phyloP scores from a whole-genome alignment of 2,329 filamentous ascomycete genomes.

The Alternaria gansuensis region DNA sequence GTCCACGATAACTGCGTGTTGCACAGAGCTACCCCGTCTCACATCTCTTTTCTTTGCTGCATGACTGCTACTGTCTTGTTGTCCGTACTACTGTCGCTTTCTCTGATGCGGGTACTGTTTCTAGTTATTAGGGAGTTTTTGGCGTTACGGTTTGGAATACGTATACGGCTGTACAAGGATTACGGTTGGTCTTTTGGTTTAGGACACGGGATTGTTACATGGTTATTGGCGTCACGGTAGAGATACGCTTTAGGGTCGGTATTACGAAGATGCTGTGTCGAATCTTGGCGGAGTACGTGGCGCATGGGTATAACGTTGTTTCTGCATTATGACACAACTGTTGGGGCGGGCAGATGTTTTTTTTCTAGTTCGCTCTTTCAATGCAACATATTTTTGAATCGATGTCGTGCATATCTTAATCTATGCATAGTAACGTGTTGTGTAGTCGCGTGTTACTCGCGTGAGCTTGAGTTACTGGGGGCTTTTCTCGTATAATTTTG shows the following conservation, averaged over 20 bases:
- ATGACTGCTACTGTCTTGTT: too few species aligned
- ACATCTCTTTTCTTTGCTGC: not conserved
- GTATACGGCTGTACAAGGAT: not conserved
- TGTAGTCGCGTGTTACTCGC: accelerated
- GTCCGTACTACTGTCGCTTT: too few species aligned
- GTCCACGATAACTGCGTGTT: not conserved
- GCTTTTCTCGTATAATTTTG: not conserved
- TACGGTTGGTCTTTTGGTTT: not conserved
- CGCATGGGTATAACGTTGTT: not conserved
- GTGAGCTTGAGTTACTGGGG: accelerated
- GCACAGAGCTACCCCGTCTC: not conserved
- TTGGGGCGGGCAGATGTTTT: not conserved
- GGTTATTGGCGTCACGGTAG: not conserved
- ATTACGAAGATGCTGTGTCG: not conserved
- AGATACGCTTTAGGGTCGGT: not conserved
- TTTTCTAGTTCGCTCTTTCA: not conserved
- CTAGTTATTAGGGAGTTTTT: not conserved
- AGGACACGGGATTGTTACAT: not conserved
- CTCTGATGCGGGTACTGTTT: not conserved
- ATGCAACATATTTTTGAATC: not conserved
- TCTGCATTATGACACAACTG: not conserved
- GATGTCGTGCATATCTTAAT: too few species aligned
- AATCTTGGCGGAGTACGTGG: not conserved
- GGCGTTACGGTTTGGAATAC: conserved; percentile 11
- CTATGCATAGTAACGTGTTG: not conserved